These are phyloP conservation scores for Lipomyces japonicus DNA, from an alignment of 805 yeast species.

Conservation along the genomic window DNA sequence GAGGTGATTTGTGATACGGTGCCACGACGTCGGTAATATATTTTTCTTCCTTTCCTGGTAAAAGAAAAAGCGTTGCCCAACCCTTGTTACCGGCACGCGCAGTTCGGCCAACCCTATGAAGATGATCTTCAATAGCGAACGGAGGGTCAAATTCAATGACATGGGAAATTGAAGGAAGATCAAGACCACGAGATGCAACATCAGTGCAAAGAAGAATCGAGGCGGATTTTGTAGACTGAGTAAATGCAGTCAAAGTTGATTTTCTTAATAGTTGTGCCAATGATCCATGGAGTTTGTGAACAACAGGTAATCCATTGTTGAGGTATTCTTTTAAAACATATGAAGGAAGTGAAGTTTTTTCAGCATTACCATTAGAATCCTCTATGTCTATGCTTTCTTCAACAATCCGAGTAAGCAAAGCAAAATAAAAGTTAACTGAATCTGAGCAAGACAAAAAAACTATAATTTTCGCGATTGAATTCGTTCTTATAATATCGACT, in stretches of 20 bases:
- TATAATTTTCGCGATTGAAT: conserved; percentile 42
- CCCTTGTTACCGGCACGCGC: conserved; percentile 96
- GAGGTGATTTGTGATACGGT: conserved; percentile 52
- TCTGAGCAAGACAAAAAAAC: conserved; percentile 93
- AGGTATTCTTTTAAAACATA: conserved; percentile 4
- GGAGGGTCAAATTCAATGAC: conserved; percentile 96
- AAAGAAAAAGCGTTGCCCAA: conserved; percentile 66
- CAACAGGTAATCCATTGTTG: conserved; percentile 41
- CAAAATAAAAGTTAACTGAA: conserved; percentile 90
- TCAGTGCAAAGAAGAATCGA: conserved; percentile 87
- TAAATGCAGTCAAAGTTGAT: conserved; percentile 63
- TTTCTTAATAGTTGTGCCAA: conserved; percentile 80
- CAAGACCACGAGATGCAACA: conserved; percentile 96
- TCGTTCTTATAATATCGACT: conserved; percentile 44
- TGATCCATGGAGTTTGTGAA: conserved; percentile 84
- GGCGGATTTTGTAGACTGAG: conserved; percentile 35
- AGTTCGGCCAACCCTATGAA: conserved; percentile 95
- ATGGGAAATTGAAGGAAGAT: conserved; percentile 77
- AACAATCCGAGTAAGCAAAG: conserved; percentile 56
- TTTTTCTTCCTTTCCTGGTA: conserved; percentile 88
- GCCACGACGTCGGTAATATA: conserved; percentile 59
- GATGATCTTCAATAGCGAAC: conserved; percentile 86
- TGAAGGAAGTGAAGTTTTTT: conserved; percentile 14
- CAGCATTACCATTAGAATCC: conserved; percentile 16
- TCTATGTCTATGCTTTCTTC: conserved; percentile 37